Percentiles rank a stretch among this genome's conserved stretches.
Evolutionary conservation across 192 early-diverging fungal species (phyloP).

Genomic region (Spinellus fusiger): DNA sequence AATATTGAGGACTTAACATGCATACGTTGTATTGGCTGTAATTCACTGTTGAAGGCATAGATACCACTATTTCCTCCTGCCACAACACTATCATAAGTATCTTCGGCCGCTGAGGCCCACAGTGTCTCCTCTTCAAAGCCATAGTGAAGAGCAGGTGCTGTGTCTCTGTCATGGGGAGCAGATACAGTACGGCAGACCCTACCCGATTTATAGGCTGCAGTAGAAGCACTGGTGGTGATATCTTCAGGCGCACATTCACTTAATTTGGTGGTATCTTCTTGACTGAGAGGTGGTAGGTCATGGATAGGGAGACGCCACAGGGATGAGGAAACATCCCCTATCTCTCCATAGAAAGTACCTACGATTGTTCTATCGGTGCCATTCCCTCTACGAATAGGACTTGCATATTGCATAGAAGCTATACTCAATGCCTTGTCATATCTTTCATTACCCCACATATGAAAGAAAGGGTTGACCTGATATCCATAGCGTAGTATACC

Average conservation of each 20-base stretch:
- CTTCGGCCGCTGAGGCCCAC: not conserved
- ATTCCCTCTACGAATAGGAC: not conserved
- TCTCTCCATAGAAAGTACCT: not conserved
- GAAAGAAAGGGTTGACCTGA: conserved; percentile 1
- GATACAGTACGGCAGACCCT: not conserved
- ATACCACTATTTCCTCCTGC: not conserved
- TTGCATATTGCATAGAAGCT: not conserved
- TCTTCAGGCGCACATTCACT: not conserved
- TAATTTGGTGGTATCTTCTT: not conserved
- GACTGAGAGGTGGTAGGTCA: not conserved
- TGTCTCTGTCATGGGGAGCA: conserved; percentile 1
- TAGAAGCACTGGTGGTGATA: not conserved
- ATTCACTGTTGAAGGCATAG: not conserved
- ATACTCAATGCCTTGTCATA: not conserved
- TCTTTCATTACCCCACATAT: not conserved
- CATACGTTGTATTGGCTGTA: not conserved
- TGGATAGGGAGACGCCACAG: not conserved
- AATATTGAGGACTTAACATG: not conserved
- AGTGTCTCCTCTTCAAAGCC: conserved; percentile 2
- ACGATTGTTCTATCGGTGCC: not conserved
- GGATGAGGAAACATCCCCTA: not conserved
- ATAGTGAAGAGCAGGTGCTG: not conserved
- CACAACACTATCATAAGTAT: not conserved
- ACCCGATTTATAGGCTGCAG: not conserved
- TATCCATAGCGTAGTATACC: not conserved